Percentiles rank a stretch among this genome's conserved stretches.
These are phyloP conservation scores for Calycina marina DNA, from an alignment of 2,329 filamentous ascomycete genomes.

Conservation along the genomic window DNA sequence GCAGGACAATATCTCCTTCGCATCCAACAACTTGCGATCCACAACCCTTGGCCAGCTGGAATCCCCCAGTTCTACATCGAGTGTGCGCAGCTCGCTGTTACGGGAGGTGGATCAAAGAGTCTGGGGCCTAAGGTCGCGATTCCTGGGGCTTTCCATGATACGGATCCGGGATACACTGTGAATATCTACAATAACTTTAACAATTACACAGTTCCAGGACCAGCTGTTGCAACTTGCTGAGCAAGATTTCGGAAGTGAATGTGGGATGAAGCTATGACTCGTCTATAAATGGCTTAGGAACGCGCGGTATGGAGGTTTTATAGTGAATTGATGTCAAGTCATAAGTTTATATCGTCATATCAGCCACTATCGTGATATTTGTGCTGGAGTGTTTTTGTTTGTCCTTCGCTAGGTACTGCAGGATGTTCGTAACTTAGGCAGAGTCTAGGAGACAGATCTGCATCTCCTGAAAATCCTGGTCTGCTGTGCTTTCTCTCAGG, in stretches of 20 bases:
- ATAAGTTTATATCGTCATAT: too few relatives aligned
- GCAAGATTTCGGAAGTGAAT: not conserved
- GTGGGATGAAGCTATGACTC: not conserved
- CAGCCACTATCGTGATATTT: too few relatives aligned
- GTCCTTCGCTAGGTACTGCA: too few relatives aligned
- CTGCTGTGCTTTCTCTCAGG: too few relatives aligned
- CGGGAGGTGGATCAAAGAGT: constrained; percentile 12
- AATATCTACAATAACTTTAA: constrained; percentile 5
- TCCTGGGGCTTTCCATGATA: constrained; percentile 12
- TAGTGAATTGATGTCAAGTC: too few relatives aligned
- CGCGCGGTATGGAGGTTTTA: not conserved
- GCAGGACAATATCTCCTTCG: constrained; percentile 20
- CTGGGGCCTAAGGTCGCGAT: constrained; percentile 14
- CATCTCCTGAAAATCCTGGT: too few relatives aligned
- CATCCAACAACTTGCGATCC: constrained; percentile 19
- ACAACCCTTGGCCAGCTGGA: constrained; percentile 18
- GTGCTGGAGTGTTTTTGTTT: too few relatives aligned
- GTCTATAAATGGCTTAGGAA: too few relatives aligned
- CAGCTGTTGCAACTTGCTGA: not conserved
- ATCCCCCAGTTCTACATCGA: constrained; percentile 20
- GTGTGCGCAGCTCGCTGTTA: constrained; percentile 20
- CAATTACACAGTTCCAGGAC: not conserved
- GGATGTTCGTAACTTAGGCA: too few relatives aligned
- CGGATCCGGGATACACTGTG: constrained; percentile 7
- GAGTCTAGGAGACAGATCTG: too few relatives aligned